A percentile compares a stretch with the other conserved stretches of the same genome.
These are phyloP conservation scores for Keithomyces neogunnii DNA, from an alignment of 2,329 filamentous ascomycete species.

Conservation along the genomic window DNA sequence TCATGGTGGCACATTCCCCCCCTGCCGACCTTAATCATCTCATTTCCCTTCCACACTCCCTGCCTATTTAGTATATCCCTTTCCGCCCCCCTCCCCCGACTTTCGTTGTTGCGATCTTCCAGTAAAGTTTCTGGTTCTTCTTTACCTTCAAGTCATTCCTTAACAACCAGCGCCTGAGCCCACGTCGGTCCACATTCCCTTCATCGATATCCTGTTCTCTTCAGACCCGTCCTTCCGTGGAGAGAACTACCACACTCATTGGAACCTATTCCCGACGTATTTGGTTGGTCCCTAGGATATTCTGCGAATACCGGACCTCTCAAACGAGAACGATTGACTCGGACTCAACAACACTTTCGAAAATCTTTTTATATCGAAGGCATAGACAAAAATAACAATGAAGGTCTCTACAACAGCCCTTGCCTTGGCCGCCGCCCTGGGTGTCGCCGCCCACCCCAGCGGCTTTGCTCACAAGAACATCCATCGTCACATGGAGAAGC, in stretches of 20 bases:
- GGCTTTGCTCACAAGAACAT: conserved; percentile 26
- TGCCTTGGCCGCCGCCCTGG: conserved; percentile 30
- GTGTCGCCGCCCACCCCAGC: conserved; percentile 33
- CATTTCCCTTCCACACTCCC: conserved; percentile 8
- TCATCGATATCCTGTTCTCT: background rate
- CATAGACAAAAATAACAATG: conserved; percentile 22
- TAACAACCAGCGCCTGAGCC: conserved; percentile 6
- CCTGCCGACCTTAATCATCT: background rate
- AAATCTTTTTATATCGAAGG: background rate
- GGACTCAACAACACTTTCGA: background rate
- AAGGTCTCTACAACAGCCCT: conserved; percentile 30
- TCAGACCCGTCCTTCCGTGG: background rate
- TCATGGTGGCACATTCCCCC: background rate
- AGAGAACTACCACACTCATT: conserved; percentile 7
- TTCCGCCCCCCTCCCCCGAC: conserved; percentile 14
- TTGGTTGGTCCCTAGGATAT: conserved; percentile 4
- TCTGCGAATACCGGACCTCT: conserved; percentile 9
- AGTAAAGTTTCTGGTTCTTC: conserved; percentile 9
- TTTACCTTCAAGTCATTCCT: conserved; percentile 15
- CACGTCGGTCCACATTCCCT: conserved; percentile 11
- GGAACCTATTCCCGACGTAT: background rate
- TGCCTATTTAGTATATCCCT: background rate
- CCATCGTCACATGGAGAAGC: conserved; percentile 22
- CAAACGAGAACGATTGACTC: conserved; percentile 4
- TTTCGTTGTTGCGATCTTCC: conserved; percentile 7